Conservation (phyloP, 2,329 filamentous ascomycete species). For the Ilyonectria destructans region DNA sequence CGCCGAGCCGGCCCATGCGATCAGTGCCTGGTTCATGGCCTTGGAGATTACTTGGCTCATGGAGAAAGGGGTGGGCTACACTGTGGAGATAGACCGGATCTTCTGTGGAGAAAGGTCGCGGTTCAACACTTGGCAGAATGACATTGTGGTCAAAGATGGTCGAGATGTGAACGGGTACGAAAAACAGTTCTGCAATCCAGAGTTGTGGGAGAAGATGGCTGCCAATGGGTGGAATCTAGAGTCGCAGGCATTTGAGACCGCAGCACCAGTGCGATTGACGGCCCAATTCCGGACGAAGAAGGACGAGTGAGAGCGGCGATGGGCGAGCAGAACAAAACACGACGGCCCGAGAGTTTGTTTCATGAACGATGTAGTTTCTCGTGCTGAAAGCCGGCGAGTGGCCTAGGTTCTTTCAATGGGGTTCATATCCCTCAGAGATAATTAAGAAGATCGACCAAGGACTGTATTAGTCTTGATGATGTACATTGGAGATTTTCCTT, state of each 20-base stretch:
- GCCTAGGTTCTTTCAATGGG: background rate
- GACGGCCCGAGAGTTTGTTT: background rate
- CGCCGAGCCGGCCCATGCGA: slow-evolving; percentile 49
- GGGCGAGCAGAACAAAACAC: background rate
- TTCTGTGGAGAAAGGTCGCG: slow-evolving; percentile 28
- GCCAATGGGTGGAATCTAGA: slow-evolving; percentile 55
- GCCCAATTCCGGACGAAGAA: slow-evolving; percentile 46
- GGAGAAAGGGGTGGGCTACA: slow-evolving; percentile 43
- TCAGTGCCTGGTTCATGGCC: slow-evolving; percentile 57
- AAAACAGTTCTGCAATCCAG: slow-evolving; percentile 38
- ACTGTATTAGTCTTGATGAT: slow-evolving; percentile 8
- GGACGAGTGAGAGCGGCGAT: slow-evolving; percentile 38
- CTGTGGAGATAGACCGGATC: slow-evolving; percentile 38
- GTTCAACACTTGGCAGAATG: slow-evolving; percentile 4
- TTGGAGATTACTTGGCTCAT: slow-evolving; percentile 57
- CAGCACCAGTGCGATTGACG: slow-evolving; percentile 53
- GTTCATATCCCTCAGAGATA: background rate
- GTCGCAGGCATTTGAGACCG: slow-evolving; percentile 57
- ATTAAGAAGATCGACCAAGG: background rate
- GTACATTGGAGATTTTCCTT: slow-evolving; percentile 44
- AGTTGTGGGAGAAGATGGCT: slow-evolving; percentile 50
- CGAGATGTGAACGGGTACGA: slow-evolving; percentile 34
- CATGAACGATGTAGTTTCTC: background rate
- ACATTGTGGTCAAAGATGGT: slow-evolving; percentile 6
- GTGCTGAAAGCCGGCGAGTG: background rate